Base-by-base conservation (phyloP, 495 filamentous ascomycete species). In the Penicillium samsonianum region DNA sequence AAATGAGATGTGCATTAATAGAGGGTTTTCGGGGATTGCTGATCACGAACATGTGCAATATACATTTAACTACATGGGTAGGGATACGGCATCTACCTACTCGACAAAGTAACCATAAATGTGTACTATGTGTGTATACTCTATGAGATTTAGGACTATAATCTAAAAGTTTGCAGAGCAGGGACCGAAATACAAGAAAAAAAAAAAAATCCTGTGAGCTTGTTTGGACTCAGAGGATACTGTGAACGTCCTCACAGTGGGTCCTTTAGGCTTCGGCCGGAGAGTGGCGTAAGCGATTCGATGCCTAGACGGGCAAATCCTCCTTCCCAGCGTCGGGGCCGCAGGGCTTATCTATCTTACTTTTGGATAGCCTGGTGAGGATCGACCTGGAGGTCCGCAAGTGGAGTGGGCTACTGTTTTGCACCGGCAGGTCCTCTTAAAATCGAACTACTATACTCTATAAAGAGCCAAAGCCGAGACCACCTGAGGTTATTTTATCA, bases 261-360 rank as follows among this genome's bases (percentile, higher is more conserved):
- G 50, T 63, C 60, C 2, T 22, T 55, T 9, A 9, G 16, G 35
- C 55, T 60, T 65, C 65, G 56, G 65, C 59, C 65, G 56, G 43
- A 11, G n/a, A 40, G 64, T 68, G 64, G 65, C 59, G 58, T 58
- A 54, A 50, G 54, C 53, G 59, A 65, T 62, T 65, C 54, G 59
- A 57, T 65, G 59, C 64, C 64, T 65, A 65, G 64, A 58, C 55
- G 55, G 64, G 64, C 33, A 67, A 61, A 65, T 60, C 64, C 64
- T 62, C 64, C 61, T 58, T 63, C 55, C 26, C 62, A 58, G 57
- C 35, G 59, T 50, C 40, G 65, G 63, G 55, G 58, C 63, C 60
- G 53, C 65, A 68, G 65, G 60, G 66, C 66, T 67, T 67, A 69
- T 68, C 60, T 67, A 67, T 69, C 61, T 61, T 48, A 53, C 54